Evolutionary conservation across 495 filamentous ascomycete genomes (phyloP).

Genomic region (Choiromyces venosus): DNA sequence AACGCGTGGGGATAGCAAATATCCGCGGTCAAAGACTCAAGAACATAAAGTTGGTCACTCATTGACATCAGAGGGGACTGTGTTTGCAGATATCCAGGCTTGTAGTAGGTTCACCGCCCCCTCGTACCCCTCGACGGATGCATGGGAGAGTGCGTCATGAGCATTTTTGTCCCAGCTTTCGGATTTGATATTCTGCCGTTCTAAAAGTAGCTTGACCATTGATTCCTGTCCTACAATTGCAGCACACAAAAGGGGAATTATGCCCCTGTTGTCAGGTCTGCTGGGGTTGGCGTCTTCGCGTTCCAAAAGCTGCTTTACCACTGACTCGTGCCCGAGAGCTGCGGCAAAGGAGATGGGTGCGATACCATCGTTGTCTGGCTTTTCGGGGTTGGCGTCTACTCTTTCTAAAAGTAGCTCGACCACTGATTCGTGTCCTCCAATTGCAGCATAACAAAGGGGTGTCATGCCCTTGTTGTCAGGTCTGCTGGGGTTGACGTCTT

Average conservation of each 20-base stretch:
- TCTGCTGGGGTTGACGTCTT: slow-evolving; percentile 9
- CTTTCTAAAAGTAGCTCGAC: slow-evolving; percentile 35
- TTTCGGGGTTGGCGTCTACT: slow-evolving; percentile 15
- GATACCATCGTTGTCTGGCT: slow-evolving; percentile 13
- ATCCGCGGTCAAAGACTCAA: not conserved
- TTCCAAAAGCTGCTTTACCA: slow-evolving; percentile 36
- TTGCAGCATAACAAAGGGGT: slow-evolving; percentile 39
- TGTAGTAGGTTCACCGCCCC: not conserved
- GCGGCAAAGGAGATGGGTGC: slow-evolving; percentile 42
- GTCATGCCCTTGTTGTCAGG: slow-evolving; percentile 23
- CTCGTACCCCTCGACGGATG: not conserved
- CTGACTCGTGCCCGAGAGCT: slow-evolving; percentile 30
- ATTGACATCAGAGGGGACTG: not conserved
- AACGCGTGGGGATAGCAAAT: not conserved
- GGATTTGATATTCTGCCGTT: slow-evolving; percentile 1
- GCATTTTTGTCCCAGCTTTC: slow-evolving; percentile 14
- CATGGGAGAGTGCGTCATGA: slow-evolving; percentile 25
- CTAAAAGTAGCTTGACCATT: slow-evolving; percentile 32
- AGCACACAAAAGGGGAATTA: slow-evolving; percentile 45
- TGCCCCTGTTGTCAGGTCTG: no score
- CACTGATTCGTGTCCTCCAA: slow-evolving; percentile 37
- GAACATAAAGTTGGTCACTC: not conserved
- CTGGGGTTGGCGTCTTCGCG: slow-evolving; percentile 17
- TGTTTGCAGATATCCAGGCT: not conserved
- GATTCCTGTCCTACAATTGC: slow-evolving; percentile 42